These are phyloP conservation scores for Cytospora mali DNA, from an alignment of 2,329 filamentous ascomycete genomes.

Conservation along the genomic window DNA sequence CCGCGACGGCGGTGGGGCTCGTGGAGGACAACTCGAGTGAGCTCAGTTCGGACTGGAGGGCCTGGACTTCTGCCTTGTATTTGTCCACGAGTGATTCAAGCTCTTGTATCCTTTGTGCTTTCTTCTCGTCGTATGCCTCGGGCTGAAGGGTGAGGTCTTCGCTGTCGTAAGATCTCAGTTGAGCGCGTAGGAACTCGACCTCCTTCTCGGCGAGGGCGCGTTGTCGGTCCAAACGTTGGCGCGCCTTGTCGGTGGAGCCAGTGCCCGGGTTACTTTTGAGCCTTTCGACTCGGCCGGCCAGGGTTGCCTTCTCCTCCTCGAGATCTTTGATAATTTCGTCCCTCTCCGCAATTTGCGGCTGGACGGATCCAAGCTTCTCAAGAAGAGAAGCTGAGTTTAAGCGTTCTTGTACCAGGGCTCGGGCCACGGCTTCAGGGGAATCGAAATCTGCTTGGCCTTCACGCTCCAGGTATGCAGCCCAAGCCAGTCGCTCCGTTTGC, in stretches of 20 bases:
- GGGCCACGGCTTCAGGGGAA: slow-evolving; percentile 83
- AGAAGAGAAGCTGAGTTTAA: slow-evolving; percentile 78
- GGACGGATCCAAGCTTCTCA: slow-evolving; percentile 76
- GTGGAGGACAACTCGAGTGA: slow-evolving; percentile 55
- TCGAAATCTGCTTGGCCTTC: slow-evolving; percentile 77
- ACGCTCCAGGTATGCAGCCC: slow-evolving; percentile 81
- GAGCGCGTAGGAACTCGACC: slow-evolving; percentile 89
- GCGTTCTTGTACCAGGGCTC: slow-evolving; percentile 80
- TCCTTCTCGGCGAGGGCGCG: slow-evolving; percentile 85
- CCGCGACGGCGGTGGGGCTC: slow-evolving; percentile 42
- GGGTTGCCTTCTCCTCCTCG: slow-evolving; percentile 66
- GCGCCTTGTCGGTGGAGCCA: slow-evolving; percentile 64
- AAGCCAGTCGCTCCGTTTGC: slow-evolving; percentile 84
- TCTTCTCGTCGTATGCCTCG: slow-evolving; percentile 75
- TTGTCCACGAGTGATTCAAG: slow-evolving; percentile 85
- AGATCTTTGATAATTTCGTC: slow-evolving; percentile 74
- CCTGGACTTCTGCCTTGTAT: slow-evolving; percentile 80
- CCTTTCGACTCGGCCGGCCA: slow-evolving; percentile 72
- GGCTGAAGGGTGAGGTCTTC: slow-evolving; percentile 88
- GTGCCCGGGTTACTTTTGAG: slow-evolving; percentile 56
- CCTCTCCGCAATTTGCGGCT: slow-evolving; percentile 76
- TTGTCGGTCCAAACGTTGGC: slow-evolving; percentile 80
- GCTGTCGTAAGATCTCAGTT: slow-evolving; percentile 83
- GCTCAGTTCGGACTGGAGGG: slow-evolving; percentile 73
- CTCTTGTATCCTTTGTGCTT: slow-evolving; percentile 73